Evolutionary conservation across 2,329 filamentous ascomycete species (phyloP).

Genomic region (Coniella lustricola): DNA sequence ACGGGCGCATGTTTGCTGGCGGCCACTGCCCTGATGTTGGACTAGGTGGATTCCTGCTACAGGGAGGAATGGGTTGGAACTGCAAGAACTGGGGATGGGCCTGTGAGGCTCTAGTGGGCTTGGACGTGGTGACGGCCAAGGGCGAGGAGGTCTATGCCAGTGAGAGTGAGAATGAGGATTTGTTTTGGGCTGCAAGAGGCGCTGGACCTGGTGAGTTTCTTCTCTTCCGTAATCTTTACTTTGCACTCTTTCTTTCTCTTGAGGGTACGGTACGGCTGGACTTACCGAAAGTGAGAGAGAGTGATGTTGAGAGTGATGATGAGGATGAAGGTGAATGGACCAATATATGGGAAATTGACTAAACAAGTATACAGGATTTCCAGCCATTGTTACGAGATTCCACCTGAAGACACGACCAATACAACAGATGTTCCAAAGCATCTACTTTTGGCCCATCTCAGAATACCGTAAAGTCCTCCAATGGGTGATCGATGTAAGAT

Average conservation of each 20-base stretch:
- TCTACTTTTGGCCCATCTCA: conserved; percentile 40
- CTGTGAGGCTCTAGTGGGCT: conserved; percentile 36
- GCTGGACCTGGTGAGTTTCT: conserved; percentile 33
- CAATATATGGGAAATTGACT: not conserved
- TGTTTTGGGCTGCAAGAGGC: conserved; percentile 43
- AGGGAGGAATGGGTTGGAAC: conserved; percentile 54
- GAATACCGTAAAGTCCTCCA: conserved; percentile 37
- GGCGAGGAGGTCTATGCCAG: conserved; percentile 31
- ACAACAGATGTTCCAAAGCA: conserved; percentile 26
- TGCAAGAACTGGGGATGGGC: conserved; percentile 51
- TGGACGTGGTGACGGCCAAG: conserved; percentile 42
- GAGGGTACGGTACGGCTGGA: too few species aligned
- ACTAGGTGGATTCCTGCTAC: conserved; percentile 47
- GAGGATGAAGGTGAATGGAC: not conserved
- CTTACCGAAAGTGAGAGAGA: too few species aligned
- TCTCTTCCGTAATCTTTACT: not conserved
- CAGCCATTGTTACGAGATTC: conserved; percentile 44
- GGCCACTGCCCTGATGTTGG: conserved; percentile 52
- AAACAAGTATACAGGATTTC: conserved; percentile 34
- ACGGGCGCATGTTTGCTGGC: conserved; percentile 41
- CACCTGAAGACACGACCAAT: conserved; percentile 34
- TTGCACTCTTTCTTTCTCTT: too few species aligned
- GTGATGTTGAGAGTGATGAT: not conserved
- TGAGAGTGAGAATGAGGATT: conserved; percentile 33
- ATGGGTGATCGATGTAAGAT: conserved; percentile 39